Conservation (phyloP, 2,329 filamentous ascomycete species). For the Whalleya microplaca region DNA sequence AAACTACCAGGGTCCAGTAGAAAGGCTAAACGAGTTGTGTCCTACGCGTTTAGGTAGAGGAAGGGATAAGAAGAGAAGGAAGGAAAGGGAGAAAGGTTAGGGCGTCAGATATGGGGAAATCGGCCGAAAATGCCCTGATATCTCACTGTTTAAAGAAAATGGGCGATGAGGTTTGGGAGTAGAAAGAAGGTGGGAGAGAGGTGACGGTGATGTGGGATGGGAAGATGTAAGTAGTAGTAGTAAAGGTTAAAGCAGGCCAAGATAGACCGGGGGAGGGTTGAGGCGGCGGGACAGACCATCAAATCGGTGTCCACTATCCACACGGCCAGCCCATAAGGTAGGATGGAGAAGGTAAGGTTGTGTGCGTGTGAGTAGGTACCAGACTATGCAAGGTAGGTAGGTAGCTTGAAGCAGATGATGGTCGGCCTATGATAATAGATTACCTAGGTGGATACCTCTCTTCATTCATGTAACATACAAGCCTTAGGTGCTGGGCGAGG, state of each 20-base stretch:
- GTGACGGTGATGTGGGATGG: slow-evolving; percentile 30
- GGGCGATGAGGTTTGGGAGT: slow-evolving; percentile 18
- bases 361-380: slow-evolving; percentile 16
- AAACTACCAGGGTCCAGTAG: slow-evolving; percentile 26
- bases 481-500: not conserved
- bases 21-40: slow-evolving; percentile 29
- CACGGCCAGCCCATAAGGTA: slow-evolving; percentile 29
- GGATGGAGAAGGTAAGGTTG: slow-evolving; percentile 17
- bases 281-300: slow-evolving; percentile 38
- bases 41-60: slow-evolving; percentile 19
- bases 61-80: slow-evolving; percentile 26
- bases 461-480: not conserved
- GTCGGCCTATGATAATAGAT: slow-evolving; percentile 26
- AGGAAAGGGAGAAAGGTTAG: slow-evolving; percentile 14
- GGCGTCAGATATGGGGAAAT: slow-evolving; percentile 16
- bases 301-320: slow-evolving; percentile 37
- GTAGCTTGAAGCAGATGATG: slow-evolving; percentile 23
- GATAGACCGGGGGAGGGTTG: slow-evolving; percentile 36
- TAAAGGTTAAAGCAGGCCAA: slow-evolving; percentile 35
- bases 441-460: slow-evolving; percentile 4
- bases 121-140: slow-evolving; percentile 21
- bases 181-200: slow-evolving; percentile 31
- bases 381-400: slow-evolving; percentile 1
- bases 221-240: slow-evolving; percentile 24
- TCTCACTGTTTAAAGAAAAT: slow-evolving; percentile 24